Base-by-base conservation (phyloP, 305 asterid genomes). In the Fraxinus greggii region DNA sequence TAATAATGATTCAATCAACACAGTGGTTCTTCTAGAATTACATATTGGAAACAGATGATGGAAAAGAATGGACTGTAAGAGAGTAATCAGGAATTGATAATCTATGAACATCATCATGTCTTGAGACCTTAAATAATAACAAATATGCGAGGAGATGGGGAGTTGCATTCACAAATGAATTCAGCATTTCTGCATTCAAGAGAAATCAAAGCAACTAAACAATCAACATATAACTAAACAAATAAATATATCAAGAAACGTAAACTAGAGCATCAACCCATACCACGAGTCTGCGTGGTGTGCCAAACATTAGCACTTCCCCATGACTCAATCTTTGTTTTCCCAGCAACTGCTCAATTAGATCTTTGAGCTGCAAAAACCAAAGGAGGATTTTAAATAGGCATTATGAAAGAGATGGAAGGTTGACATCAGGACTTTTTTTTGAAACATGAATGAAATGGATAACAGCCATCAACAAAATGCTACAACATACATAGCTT, bases 281-380 rank as follows among this genome's bases (percentile, higher is more conserved):
- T 88, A 95, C 99, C 92, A 94, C 97, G 83, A 95, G 91, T 84
- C 99, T 92, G 61, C 98, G 98, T 54, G 99, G 97, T 54, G 99
- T 94, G 85, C 99, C 97, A 85, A 54, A 87, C 69, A 94, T 85
- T 83, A 86, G 90, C 86, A 95, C 92, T 85, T 92, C 90, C 80
- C 90, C 96, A 80, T 94, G 94, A 83, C 80, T 80, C 90, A 95
- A 87, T 86, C 97, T 92, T 80, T 89, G 96, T 84, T 94, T 94
- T 77, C 86, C 97, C 80, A 95, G 87, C 86, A 95, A 89, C 91
- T 91, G 96, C 87, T 87, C 86, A 80, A 93, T 82, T 82, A 90
- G 83, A 88, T 91, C 97, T 88, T 88, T 90, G 86, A 95, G 97
- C 99, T 95, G 93, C 93, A 89, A 88, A 72, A 77, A 86, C 76